Conservation (phyloP, 2,329 filamentous ascomycete genomes). For the Xylariomycetidae sp. region DNA sequence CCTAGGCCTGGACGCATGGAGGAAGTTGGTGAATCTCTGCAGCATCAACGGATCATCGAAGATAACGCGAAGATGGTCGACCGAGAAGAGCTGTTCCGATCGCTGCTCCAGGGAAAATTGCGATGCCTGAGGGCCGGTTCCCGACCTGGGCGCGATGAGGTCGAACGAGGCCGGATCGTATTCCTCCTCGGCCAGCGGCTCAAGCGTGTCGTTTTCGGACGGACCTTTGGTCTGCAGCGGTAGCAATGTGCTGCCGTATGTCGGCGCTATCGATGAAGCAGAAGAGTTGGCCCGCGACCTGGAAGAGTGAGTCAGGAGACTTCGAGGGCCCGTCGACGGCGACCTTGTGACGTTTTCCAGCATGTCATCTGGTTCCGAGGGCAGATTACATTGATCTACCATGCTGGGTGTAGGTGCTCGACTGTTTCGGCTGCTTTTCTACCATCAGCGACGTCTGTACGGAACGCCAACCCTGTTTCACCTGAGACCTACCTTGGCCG, state of each 20-base stretch:
- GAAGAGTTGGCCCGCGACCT: constrained; percentile 22
- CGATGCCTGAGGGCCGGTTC: constrained; percentile 23
- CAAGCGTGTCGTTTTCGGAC: constrained; percentile 25
- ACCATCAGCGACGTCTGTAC: neutral
- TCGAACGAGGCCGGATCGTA: constrained; percentile 33
- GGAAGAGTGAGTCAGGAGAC: constrained; percentile 21
- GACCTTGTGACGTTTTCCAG: constrained; percentile 15
- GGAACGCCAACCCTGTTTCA: neutral
- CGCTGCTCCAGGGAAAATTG: constrained; percentile 56
- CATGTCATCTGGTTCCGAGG: constrained; percentile 10
- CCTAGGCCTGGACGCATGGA: constrained; percentile 51
- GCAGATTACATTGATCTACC: neutral
- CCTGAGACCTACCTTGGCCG: neutral
- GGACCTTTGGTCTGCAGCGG: constrained; percentile 21
- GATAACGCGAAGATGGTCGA: constrained; percentile 58
- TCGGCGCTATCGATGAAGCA: constrained; percentile 18
- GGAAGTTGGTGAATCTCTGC: constrained; percentile 60
- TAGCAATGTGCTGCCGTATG: constrained; percentile 9
- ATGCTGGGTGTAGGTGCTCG: neutral
- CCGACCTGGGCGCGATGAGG: constrained; percentile 41
- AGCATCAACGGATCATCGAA: constrained; percentile 59
- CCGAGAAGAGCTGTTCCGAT: constrained; percentile 60
- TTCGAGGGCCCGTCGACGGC: constrained; percentile 19
- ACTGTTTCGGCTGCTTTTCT: neutral
- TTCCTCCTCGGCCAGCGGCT: constrained; percentile 31